Base-by-base conservation (phyloP, 2,329 filamentous ascomycete genomes). In the Onygena corvina region DNA sequence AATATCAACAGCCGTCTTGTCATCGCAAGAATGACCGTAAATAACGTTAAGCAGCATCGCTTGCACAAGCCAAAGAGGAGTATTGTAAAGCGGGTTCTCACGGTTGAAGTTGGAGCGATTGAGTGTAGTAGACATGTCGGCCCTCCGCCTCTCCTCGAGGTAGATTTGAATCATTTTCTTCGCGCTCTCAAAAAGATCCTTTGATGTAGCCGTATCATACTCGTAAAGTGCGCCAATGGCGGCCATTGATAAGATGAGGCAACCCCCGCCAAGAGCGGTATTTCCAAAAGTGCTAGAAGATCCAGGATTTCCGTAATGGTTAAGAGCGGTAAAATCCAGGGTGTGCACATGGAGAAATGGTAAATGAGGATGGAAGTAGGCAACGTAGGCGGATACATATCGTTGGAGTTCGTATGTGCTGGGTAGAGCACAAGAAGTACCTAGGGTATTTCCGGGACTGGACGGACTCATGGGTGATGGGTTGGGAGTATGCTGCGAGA, bases 11-110 rank as follows among this genome's bases (percentile, higher is more conserved):
- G 87, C 84, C 48, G 81, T 83, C 69, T 93, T 90, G 64, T 96
- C 90, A 31, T 86, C 87, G 63, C 88, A 94, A 57, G 94, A 93
- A 65, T 95, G 86, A 11, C 90, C 90, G 62, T 94, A 96, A 12
- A 95, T 85, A 31, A 96, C 86, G 62, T 94, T 96, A 46, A 98
- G 75, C 6, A 96, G 73, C 90, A 96, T 96, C 0, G 90, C 87
- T 66, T 96, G 92, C 12, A 96, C 88, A 21, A 98, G 75, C 89
- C 90, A 96, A 34, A 95, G 75, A 0, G 90, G 90, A 1, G 89
- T 80, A 49, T 79, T 90, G 56, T 86, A 80, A 33, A 80, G 76
- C 12, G 79, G 74, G 46, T 75, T 75, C 51, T 86, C 83, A 49
- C 72, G 67, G 14, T 66, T 62, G 38, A 74, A 69, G 52, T 66